A percentile compares a stretch with the other conserved stretches of the same genome.
Conservation (phyloP, 257 asterid species). For the Henckelia pumila region DNA sequence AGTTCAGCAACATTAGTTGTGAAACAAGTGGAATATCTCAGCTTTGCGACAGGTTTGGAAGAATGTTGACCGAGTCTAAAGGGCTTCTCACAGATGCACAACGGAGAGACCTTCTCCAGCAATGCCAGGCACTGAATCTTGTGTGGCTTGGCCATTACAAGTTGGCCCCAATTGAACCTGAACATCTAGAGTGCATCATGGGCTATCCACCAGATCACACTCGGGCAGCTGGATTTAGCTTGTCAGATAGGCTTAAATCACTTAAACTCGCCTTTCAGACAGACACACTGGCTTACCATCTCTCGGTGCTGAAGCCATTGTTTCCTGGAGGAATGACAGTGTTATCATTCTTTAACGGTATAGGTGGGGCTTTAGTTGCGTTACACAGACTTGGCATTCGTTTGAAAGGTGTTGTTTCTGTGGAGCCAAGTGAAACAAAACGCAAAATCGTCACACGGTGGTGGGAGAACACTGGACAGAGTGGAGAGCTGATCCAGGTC, state of each 20-base stretch:
- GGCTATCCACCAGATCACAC: constrained; percentile 75
- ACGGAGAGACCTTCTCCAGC: constrained; percentile 54
- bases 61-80: constrained; percentile 39
- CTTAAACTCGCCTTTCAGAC: constrained; percentile 68
- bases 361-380: constrained; percentile 83
- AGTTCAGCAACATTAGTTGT: constrained; percentile 40
- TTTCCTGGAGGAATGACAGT: constrained; percentile 61
- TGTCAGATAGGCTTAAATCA: constrained; percentile 48
- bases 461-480: constrained; percentile 70
- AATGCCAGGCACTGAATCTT: constrained; percentile 52
- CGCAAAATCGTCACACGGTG: constrained; percentile 63
- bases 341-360: constrained; percentile 63
- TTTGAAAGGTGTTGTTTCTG: constrained; percentile 60
- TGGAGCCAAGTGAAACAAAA: constrained; percentile 60
- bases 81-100: constrained; percentile 50
- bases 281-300: constrained; percentile 71
- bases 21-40: constrained; percentile 42
- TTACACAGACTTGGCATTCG: constrained; percentile 68
- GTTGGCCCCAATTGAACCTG: constrained; percentile 59
- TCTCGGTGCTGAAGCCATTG: constrained; percentile 52
- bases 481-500: constrained; percentile 74
- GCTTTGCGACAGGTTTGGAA: constrained; percentile 59
- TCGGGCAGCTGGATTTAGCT: constrained; percentile 44
- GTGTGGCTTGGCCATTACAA: constrained; percentile 61
- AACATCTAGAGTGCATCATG: constrained; percentile 64